phyloP scores from a whole-genome alignment of 495 filamentous ascomycete species.

The Mytilinidion resinicola region DNA sequence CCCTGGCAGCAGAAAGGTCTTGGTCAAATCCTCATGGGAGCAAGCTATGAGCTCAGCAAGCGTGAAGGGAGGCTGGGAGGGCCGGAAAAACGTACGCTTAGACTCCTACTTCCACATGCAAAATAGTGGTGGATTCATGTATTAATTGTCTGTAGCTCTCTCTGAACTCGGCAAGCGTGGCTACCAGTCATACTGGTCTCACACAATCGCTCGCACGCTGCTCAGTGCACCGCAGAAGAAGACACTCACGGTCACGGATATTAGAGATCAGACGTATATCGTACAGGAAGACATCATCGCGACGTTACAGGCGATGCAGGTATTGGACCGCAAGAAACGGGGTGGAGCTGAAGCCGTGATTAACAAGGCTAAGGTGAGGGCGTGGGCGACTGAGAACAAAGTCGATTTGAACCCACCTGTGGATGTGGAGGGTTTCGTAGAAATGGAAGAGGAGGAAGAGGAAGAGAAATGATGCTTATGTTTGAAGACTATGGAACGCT shows the following conservation, averaged over 20 bases:
- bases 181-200: slow-evolving; percentile 78
- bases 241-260: slow-evolving; percentile 49
- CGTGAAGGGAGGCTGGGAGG: slow-evolving; percentile 81
- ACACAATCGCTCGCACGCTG: slow-evolving; percentile 64
- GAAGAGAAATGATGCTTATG: neutral
- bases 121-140: neutral
- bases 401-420: slow-evolving; percentile 47
- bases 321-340: slow-evolving; percentile 47
- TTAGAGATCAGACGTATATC: slow-evolving; percentile 68
- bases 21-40: slow-evolving; percentile 83
- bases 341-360: slow-evolving; percentile 45
- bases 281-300: slow-evolving; percentile 71
- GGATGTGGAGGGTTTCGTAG: slow-evolving; percentile 51
- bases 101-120: neutral
- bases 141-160: slow-evolving; percentile 43
- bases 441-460: slow-evolving; percentile 18
- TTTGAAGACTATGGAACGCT: too few species aligned
- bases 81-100: slow-evolving; percentile 65
- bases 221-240: slow-evolving; percentile 39
- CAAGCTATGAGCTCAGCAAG: slow-evolving; percentile 85
- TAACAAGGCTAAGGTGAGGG: slow-evolving; percentile 48
- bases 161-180: slow-evolving; percentile 74
- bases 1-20: slow-evolving; percentile 89
- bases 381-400: slow-evolving; percentile 46
- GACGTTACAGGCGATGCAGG: slow-evolving; percentile 70